phyloP scores from a whole-genome alignment of 2,329 filamentous ascomycete genomes.

The Emergomyces orientalis region DNA sequence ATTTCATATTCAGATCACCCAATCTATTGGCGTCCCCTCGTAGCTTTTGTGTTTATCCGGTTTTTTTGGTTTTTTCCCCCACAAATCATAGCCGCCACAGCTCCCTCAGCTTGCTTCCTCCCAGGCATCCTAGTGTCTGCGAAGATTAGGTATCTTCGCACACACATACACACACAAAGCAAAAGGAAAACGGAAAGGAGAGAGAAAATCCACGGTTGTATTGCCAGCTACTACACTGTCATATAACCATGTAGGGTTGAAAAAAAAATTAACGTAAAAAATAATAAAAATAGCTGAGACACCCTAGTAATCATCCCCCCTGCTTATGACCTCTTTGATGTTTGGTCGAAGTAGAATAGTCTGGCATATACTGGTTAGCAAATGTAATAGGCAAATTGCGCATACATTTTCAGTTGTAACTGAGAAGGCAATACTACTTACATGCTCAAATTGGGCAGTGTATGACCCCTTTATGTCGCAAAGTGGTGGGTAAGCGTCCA shows the following conservation, averaged over 20 bases:
- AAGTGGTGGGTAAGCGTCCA: constrained; percentile 82
- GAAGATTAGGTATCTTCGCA: too few relatives aligned
- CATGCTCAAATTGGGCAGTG: constrained; percentile 90
- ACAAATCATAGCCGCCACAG: too few relatives aligned
- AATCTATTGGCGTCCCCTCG: not conserved
- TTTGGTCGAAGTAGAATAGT: constrained; percentile 68
- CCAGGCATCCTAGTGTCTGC: too few relatives aligned
- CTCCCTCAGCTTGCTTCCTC: too few relatives aligned
- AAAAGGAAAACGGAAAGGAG: not conserved
- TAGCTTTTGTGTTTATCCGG: not conserved
- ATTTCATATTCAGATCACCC: too few relatives aligned
- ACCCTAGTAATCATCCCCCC: constrained; percentile 70
- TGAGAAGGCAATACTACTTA: constrained; percentile 42
- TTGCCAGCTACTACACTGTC: not conserved
- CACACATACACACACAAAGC: too few relatives aligned
- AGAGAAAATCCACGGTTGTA: not conserved
- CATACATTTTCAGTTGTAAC: not conserved
- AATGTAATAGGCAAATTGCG: not conserved
- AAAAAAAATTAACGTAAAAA: not conserved
- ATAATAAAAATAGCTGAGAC: not conserved
- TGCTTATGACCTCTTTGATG: constrained; percentile 79
- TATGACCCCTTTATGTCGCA: constrained; percentile 91
- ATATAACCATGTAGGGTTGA: not conserved
- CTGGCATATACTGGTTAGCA: constrained; percentile 34
- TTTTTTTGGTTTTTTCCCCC: too few relatives aligned